Base-by-base conservation (phyloP, 768 basidiomycete species). In the Xerocomellus intermedius region DNA sequence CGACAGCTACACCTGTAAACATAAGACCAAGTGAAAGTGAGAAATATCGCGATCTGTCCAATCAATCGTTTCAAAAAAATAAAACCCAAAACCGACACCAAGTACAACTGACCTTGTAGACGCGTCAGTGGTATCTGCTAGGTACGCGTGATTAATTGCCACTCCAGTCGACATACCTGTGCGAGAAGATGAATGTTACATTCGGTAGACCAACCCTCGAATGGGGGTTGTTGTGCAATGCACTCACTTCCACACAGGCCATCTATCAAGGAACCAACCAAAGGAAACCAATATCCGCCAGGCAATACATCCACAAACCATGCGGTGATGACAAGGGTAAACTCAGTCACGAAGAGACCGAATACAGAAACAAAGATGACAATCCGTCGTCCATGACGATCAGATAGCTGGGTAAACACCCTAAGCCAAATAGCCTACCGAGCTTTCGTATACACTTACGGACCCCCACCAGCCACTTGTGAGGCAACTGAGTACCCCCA, bases 391-490 rank as follows among this genome's bases (percentile, higher is more conserved):
- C 94, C 94, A 65, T 80, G 71, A 16, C 88, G 79, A 71, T 97
- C 94, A 6, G 89, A 91, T 42, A 87, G 78, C 84, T 91, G 38
- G 24, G 32, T 9, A 21, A 24, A 50, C n/a, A 37, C 3, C 12
- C 6, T 59, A 41, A 55, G 50, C 16, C 8, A 14, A 42, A 37
- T 13, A 28, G 10, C 4, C 22, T 39, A 21, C 17, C 21, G 8
- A 28, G 22, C 8, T n/a, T 38, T 47, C 43, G 17, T 30, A 55
- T 33, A 46, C 53, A 76, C 86, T 69, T 70, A 89, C 87, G 50
- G 86, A 79, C 52, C 89, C 87, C 94, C 94, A 96, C 82, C 85
- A 94, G 3, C 82, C 90, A 13, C 87, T 85, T 3, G 91, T 93
- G 33, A 94, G 64, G 57, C 89, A 89, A 32, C 83, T 79, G 33